Conservation (phyloP, 192 early-diverging fungal genomes). For the Phycomyces nitens region DNA sequence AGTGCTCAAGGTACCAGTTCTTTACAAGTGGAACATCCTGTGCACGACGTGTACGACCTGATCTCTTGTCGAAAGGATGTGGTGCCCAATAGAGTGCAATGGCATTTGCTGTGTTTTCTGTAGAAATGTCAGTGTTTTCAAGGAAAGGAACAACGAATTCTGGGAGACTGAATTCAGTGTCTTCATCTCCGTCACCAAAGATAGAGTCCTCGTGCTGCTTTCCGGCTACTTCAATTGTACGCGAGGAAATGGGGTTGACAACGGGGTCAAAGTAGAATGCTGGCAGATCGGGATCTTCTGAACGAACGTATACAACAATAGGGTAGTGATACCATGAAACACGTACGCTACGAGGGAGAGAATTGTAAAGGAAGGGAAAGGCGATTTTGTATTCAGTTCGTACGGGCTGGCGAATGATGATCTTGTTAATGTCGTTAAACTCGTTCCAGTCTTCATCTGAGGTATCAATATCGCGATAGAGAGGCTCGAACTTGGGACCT, state of each 20-base stretch:
- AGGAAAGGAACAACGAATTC: slow-evolving; percentile 76
- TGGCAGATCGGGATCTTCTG: slow-evolving; percentile 94
- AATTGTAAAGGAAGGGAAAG: slow-evolving; percentile 98
- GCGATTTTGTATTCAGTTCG: slow-evolving; percentile 99
- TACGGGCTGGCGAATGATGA: slow-evolving; percentile 97
- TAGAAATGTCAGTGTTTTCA: slow-evolving; percentile 70
- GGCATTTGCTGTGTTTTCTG: slow-evolving; percentile 88
- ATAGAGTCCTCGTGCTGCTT: slow-evolving; percentile 59
- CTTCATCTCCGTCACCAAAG: slow-evolving; percentile 75
- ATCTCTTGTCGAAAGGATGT: slow-evolving; percentile 92
- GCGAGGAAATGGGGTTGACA: slow-evolving; percentile 95
- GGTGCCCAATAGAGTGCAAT: slow-evolving; percentile 98
- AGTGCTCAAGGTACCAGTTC: slow-evolving; percentile 98
- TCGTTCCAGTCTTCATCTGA: slow-evolving; percentile 99
- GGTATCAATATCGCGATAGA: slow-evolving; percentile 93
- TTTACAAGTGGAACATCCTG: slow-evolving; percentile 94
- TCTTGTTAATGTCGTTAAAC: slow-evolving; percentile 99
- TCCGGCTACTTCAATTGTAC: slow-evolving; percentile 53
- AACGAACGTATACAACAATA: slow-evolving; percentile 79
- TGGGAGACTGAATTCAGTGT: slow-evolving; percentile 83
- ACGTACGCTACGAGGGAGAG: slow-evolving; percentile 88
- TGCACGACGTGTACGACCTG: slow-evolving; percentile 86
- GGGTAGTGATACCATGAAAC: slow-evolving; percentile 93
- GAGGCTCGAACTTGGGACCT: slow-evolving; percentile 96
- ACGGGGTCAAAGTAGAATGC: slow-evolving; percentile 98